These are phyloP conservation scores for Thinopyrum elongatum DNA, from an alignment of 176 grass and related monocot genomes.

Conservation along the genomic window DNA sequence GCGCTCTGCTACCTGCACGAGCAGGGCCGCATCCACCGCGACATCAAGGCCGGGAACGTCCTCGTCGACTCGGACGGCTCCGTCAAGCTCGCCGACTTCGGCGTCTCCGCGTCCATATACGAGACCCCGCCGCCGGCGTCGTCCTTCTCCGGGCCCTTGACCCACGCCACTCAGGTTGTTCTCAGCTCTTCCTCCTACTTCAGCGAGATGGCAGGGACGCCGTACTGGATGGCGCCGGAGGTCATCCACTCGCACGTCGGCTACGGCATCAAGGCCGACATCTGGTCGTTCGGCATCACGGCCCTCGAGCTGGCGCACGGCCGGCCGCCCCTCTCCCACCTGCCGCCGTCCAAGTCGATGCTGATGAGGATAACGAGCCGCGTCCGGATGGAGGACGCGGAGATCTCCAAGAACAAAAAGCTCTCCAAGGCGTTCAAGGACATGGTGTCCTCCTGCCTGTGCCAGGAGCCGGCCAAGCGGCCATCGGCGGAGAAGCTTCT, in stretches of 20 bases:
- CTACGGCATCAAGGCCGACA: constrained; percentile 93
- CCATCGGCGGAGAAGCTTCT: constrained; percentile 86
- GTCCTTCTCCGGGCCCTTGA: constrained; percentile 6
- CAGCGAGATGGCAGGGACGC: constrained; percentile 79
- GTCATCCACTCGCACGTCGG: constrained; percentile 91
- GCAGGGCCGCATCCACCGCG: constrained; percentile 88
- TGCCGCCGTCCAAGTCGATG: constrained; percentile 89
- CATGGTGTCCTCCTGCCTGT: constrained; percentile 81
- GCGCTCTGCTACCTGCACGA: constrained; percentile 84
- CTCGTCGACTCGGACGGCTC: constrained; percentile 75
- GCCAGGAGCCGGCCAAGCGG: constrained; percentile 68
- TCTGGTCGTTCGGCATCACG: constrained; percentile 96
- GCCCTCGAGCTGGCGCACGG: constrained; percentile 93
- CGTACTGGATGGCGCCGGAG: constrained; percentile 98
- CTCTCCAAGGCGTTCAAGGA: constrained; percentile 93
- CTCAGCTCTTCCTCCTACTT: constrained; percentile 51
- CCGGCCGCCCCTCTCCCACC: constrained; percentile 76
- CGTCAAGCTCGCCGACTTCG: constrained; percentile 90
- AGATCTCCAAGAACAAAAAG: constrained; percentile 50
- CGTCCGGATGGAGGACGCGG: constrained; percentile 61
- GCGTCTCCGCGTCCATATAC: constrained; percentile 92
- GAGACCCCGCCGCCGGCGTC: constrained; percentile 35
- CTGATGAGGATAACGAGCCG: constrained; percentile 78
- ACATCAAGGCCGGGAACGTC: constrained; percentile 90
- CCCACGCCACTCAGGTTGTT: not conserved